Evolutionary conservation across 179 eudicot genomes (phyloP).

Genomic region (Silene coronaria): DNA sequence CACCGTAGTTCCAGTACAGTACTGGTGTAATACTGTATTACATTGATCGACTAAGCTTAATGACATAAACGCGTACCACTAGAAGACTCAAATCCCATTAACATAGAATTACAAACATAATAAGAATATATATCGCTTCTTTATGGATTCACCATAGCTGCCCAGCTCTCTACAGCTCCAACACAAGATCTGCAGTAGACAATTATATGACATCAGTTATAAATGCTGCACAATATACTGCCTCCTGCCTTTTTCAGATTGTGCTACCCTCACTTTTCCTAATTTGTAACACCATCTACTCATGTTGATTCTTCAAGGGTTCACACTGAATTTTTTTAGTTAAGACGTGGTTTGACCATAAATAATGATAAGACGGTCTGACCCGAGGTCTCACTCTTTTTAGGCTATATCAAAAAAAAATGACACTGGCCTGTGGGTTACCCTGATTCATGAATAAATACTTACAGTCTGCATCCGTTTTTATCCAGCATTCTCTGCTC

Average conservation of each 20-base stretch:
- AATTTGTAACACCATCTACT: background rate
- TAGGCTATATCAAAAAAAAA: background rate
- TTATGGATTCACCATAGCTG: conserved; percentile 14
- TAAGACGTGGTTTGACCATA: background rate
- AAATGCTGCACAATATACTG: too few relatives aligned
- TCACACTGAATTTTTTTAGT: too few relatives aligned
- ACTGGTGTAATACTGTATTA: too few relatives aligned
- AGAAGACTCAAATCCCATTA: too few relatives aligned
- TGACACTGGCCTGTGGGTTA: too few relatives aligned
- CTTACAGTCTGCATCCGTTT: conserved; percentile 88
- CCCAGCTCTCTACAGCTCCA: conserved; percentile 49
- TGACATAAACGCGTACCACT: too few relatives aligned
- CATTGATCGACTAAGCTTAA: too few relatives aligned
- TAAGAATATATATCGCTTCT: conserved; percentile 7
- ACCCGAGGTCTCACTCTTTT: background rate
- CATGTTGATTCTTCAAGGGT: background rate
- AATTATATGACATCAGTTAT: background rate
- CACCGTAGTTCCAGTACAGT: too few relatives aligned
- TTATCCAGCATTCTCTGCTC: conserved; percentile 70
- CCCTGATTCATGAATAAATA: background rate
- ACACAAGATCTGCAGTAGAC: conserved; percentile 44
- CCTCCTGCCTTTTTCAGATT: background rate
- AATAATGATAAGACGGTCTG: background rate
- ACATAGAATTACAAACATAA: too few relatives aligned
- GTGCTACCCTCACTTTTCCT: background rate